phyloP scores from a whole-genome alignment of 75 land plant genomes.

The Picea glauca region DNA sequence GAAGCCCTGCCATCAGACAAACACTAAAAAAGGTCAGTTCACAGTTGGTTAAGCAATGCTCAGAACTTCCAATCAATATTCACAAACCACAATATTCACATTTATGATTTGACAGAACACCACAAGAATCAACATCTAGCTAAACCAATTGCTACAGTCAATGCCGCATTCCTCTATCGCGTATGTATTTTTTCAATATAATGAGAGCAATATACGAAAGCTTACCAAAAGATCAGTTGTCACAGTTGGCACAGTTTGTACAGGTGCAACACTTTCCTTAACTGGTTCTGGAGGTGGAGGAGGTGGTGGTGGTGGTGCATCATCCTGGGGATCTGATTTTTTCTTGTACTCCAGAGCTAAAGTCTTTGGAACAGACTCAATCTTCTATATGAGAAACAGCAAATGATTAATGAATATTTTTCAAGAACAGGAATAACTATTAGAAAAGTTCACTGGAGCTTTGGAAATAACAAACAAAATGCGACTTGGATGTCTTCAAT shows the following conservation, averaged over 20 bases:
- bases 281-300: conserved; percentile 33
- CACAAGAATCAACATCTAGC: not conserved
- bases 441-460: not conserved
- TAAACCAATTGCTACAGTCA: not conserved
- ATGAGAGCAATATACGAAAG: not conserved
- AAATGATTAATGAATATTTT: not conserved
- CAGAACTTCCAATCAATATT: not conserved
- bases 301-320: conserved; percentile 28
- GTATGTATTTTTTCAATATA: not conserved
- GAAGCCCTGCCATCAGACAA: conserved; percentile 48
- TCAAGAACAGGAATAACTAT: not conserved
- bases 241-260: conserved; percentile 16
- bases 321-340: conserved; percentile 39
- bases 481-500: not conserved
- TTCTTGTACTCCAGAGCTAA: conserved; percentile 69
- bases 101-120: not conserved
- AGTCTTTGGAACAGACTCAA: conserved; percentile 10
- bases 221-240: conserved; percentile 60
- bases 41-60: conserved; percentile 2
- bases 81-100: not conserved
- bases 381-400: not conserved
- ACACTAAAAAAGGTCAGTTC: not conserved
- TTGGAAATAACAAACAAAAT: conserved; percentile 4
- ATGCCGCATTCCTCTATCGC: not conserved
- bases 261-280: conserved; percentile 39